Conservation (phyloP, 768 basidiomycete genomes). For the Pluteus cervinus region DNA sequence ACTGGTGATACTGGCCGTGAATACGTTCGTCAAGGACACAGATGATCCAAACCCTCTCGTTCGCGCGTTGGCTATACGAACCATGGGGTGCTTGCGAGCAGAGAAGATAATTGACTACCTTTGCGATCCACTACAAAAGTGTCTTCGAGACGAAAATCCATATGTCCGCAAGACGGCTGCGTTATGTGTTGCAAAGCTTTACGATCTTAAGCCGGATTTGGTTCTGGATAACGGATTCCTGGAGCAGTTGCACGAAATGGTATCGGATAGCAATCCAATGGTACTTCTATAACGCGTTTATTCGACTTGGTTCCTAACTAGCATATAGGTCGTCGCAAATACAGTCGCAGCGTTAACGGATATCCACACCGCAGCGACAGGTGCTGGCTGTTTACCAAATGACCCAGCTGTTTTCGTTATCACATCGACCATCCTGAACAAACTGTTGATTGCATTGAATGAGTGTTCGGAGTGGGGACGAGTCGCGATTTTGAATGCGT, state of each 20-base stretch:
- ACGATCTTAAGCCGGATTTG: conserved; percentile 93
- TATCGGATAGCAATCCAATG: conserved; percentile 96
- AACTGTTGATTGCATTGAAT: conserved; percentile 90
- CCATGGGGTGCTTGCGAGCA: conserved; percentile 95
- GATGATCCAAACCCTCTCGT: conserved; percentile 97
- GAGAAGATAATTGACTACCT: conserved; percentile 99
- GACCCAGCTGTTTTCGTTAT: conserved; percentile 74
- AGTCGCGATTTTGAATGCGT: conserved; percentile 84
- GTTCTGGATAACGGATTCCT: conserved; percentile 95
- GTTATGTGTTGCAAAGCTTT: conserved; percentile 93
- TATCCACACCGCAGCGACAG: conserved; percentile 72
- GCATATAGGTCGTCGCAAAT: conserved; percentile 96
- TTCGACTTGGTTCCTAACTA: conserved; percentile 3
- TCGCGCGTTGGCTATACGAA: conserved; percentile 92
- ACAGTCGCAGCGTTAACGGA: conserved; percentile 91
- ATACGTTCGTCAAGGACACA: conserved; percentile 97
- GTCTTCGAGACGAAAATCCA: conserved; percentile 91
- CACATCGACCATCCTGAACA: conserved; percentile 77
- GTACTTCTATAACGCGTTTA: conserved; percentile 31
- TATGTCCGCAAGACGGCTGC: conserved; percentile 99
- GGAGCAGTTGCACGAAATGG: conserved; percentile 84
- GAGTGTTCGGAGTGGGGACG: conserved; percentile 99
- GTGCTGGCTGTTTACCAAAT: conserved; percentile 41
- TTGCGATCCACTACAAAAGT: conserved; percentile 90
- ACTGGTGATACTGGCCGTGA: conserved; percentile 97